Percentiles rank a stretch among this genome's conserved stretches.
Evolutionary conservation across 192 early-diverging fungal genomes (phyloP).

Genomic region (Backusella mclennaniae): DNA sequence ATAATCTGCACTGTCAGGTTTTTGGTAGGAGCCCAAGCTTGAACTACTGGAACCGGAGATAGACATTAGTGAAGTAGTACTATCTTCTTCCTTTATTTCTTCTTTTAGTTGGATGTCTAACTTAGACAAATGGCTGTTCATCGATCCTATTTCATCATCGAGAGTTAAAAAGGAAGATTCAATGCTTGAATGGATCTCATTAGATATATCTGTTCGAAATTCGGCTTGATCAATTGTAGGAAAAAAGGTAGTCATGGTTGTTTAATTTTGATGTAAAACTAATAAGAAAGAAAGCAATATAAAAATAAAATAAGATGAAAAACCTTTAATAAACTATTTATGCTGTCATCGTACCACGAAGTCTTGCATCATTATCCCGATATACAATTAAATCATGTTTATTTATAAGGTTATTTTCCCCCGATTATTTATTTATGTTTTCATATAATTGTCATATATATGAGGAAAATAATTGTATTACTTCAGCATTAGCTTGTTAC

Average conservation of each 20-base stretch:
- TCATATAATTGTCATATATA: not conserved
- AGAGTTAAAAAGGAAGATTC: not conserved
- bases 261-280: not conserved
- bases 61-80: not conserved
- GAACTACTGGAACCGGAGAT: not conserved
- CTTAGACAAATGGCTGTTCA: not conserved
- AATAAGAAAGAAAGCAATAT: not conserved
- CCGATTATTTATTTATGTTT: not conserved
- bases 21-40: not conserved
- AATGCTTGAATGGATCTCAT: not conserved
- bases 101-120: not conserved
- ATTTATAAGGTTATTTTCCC: not conserved
- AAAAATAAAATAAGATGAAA: not conserved
- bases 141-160: not conserved
- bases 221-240: not conserved
- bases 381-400: conserved; percentile 8
- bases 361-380: not conserved
- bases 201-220: not conserved
- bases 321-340: not conserved
- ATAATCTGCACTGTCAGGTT: not conserved
- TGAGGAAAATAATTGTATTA: not conserved
- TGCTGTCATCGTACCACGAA: not conserved
- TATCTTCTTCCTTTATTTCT: not conserved
- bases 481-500: not conserved
- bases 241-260: not conserved